Conservation (phyloP, 257 asterid genomes). For the Cordia subcordata region DNA sequence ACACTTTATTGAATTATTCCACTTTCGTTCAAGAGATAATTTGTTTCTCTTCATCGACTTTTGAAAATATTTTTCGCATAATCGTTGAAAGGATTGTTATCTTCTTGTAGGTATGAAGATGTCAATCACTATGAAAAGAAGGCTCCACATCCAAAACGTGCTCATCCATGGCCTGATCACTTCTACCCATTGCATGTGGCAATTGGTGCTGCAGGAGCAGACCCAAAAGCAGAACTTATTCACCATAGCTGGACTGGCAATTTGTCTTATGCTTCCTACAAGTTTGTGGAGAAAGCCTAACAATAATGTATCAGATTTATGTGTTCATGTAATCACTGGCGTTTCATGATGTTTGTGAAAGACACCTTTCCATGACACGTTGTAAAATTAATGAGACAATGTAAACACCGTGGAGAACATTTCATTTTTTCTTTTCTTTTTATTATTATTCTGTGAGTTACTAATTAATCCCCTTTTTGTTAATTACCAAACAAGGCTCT, state of each 20-base stretch:
- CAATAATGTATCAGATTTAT: too few relatives aligned
- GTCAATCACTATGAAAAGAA: constrained; percentile 15
- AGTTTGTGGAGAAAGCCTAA: constrained; percentile 15
- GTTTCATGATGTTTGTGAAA: background rate
- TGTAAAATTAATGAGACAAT: too few relatives aligned
- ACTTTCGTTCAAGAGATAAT: too few relatives aligned
- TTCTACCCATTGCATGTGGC: constrained; percentile 64
- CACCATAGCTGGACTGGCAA: constrained; percentile 55
- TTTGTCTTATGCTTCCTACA: constrained; percentile 53
- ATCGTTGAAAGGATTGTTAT: constrained; percentile 13
- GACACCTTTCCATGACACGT: too few relatives aligned
- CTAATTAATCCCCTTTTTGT: too few relatives aligned
- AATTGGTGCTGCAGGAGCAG: constrained; percentile 57
- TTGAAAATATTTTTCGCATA: background rate
- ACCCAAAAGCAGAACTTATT: constrained; percentile 41
- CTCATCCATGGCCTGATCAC: constrained; percentile 56
- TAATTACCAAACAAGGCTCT: too few relatives aligned
- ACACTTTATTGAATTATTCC: too few relatives aligned
- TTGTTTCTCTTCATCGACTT: too few relatives aligned
- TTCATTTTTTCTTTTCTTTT: too few relatives aligned
- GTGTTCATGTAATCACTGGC: background rate
- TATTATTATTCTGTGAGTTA: too few relatives aligned
- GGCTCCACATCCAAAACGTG: constrained; percentile 46
- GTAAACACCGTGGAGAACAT: too few relatives aligned
- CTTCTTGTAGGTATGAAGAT: background rate